Percentiles rank a stretch among this genome's conserved stretches.
Conservation (phyloP, 1,139 yeast genomes). For the Debaryomyces udenii region DNA sequence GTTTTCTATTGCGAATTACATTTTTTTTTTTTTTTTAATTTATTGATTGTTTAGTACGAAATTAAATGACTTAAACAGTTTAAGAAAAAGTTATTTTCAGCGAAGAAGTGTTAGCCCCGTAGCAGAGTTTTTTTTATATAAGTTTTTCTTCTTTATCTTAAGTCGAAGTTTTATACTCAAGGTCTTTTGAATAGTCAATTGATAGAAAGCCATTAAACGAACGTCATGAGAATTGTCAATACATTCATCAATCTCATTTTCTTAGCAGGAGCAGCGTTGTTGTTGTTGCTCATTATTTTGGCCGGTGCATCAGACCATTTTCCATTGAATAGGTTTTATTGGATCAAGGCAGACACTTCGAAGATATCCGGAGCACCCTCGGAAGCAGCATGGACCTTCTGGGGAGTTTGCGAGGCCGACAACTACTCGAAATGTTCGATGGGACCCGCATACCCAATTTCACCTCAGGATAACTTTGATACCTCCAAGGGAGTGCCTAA, state of each 20-base stretch:
- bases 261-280: conserved; percentile 55
- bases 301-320: conserved; percentile 64
- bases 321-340: conserved; percentile 69
- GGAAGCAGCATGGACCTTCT: conserved; percentile 73
- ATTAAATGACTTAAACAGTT: conserved; percentile 11
- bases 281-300: conserved; percentile 62
- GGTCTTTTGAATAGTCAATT: conserved; percentile 7
- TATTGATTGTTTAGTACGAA: conserved; percentile 6
- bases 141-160: conserved; percentile 6
- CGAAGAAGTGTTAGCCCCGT: conserved; percentile 8
- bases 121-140: conserved; percentile 8
- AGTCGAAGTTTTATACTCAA: conserved; percentile 1
- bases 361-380: conserved; percentile 56
- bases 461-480: conserved; percentile 71
- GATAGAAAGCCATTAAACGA: neutral
- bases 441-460: conserved; percentile 65
- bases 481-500: conserved; percentile 54
- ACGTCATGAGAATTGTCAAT: conserved; percentile 36
- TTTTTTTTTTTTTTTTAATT: conserved; percentile 1
- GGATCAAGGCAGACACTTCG: conserved; percentile 72
- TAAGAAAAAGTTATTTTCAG: conserved; percentile 9
- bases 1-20: conserved; percentile 6
- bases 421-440: conserved; percentile 47
- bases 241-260: conserved; percentile 44
- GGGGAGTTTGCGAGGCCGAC: conserved; percentile 68